Evolutionary conservation across 768 basidiomycete species (phyloP).

Genomic region (Rhizopogon roseolus): DNA sequence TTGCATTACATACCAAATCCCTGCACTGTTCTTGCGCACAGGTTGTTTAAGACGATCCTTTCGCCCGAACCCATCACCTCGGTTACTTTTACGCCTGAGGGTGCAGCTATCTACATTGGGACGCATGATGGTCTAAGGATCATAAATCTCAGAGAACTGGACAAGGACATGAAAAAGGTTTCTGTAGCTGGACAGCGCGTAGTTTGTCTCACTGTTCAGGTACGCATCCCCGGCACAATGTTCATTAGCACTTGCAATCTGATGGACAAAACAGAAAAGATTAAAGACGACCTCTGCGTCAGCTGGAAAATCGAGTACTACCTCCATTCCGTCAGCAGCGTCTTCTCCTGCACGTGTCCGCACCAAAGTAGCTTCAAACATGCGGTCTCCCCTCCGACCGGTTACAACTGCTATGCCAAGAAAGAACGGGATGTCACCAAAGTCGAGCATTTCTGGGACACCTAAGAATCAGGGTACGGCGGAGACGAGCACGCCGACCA

Average conservation of each 20-base stretch:
- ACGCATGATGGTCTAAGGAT: constrained; percentile 61
- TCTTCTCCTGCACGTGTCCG: constrained; percentile 6
- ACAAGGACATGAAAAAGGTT: constrained; percentile 57
- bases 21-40: constrained; percentile 16
- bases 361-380: constrained; percentile 2
- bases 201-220: constrained; percentile 55
- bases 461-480: not conserved
- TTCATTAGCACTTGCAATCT: not conserved
- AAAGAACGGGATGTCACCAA: constrained; percentile 6
- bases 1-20: not conserved
- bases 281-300: constrained; percentile 6
- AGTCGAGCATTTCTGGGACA: not conserved
- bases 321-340: constrained; percentile 8
- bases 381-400: not conserved
- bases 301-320: not conserved
- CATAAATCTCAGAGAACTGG: constrained; percentile 59
- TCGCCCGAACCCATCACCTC: constrained; percentile 52
- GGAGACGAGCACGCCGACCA: not conserved
- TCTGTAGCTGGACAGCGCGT: constrained; percentile 43
- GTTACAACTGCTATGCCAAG: not conserved
- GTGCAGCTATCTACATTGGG: constrained; percentile 61
- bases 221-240: constrained; percentile 18
- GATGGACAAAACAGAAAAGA: constrained; percentile 8
- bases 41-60: constrained; percentile 55
- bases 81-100: constrained; percentile 66